Percentiles rank a stretch among this genome's conserved stretches.
phyloP scores from a whole-genome alignment of 495 filamentous ascomycete species.

The Lophiostoma macrostomum region DNA sequence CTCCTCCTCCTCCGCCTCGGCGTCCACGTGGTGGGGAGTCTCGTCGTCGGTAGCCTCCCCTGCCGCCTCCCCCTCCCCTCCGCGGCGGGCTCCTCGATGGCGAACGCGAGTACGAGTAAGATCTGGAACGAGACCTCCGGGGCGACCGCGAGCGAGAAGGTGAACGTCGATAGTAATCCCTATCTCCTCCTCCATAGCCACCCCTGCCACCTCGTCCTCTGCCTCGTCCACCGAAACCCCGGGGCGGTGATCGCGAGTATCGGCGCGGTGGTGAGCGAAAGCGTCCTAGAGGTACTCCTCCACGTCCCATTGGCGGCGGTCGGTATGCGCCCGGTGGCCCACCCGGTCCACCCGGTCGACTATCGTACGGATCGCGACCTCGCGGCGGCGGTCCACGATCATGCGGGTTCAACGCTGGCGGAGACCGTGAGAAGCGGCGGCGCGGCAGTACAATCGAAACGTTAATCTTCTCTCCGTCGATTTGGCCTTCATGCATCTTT shows the following conservation, averaged over 20 bases:
- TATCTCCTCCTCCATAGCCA: slow-evolving; percentile 23
- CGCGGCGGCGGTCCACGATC: not conserved
- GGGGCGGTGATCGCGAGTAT: slow-evolving; percentile 39
- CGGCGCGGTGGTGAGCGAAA: slow-evolving; percentile 38
- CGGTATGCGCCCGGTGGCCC: slow-evolving; percentile 38
- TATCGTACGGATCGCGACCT: slow-evolving; percentile 11
- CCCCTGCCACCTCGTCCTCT: slow-evolving; percentile 41
- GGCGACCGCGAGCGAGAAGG: slow-evolving; percentile 47
- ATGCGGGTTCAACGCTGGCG: slow-evolving; percentile 25
- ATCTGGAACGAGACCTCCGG: slow-evolving; percentile 38
- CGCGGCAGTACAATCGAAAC: slow-evolving; percentile 93
- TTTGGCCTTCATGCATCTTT: slow-evolving; percentile 96
- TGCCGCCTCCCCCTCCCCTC: slow-evolving; percentile 45
- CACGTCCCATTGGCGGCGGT: slow-evolving; percentile 37
- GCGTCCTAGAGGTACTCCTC: slow-evolving; percentile 41
- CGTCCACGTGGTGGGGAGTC: slow-evolving; percentile 41
- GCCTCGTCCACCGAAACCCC: slow-evolving; percentile 42
- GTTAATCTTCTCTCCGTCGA: slow-evolving; percentile 82
- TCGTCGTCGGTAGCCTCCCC: slow-evolving; percentile 34
- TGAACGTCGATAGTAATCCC: slow-evolving; percentile 34
- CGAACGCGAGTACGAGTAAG: slow-evolving; percentile 49
- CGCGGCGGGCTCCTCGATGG: slow-evolving; percentile 49
- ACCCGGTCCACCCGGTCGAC: slow-evolving; percentile 17
- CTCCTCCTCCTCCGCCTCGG: slow-evolving; percentile 40
- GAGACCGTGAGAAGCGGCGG: slow-evolving; percentile 49